Base-by-base conservation (phyloP, 495 filamentous ascomycete genomes). In the Aspergillus avenaceus region DNA sequence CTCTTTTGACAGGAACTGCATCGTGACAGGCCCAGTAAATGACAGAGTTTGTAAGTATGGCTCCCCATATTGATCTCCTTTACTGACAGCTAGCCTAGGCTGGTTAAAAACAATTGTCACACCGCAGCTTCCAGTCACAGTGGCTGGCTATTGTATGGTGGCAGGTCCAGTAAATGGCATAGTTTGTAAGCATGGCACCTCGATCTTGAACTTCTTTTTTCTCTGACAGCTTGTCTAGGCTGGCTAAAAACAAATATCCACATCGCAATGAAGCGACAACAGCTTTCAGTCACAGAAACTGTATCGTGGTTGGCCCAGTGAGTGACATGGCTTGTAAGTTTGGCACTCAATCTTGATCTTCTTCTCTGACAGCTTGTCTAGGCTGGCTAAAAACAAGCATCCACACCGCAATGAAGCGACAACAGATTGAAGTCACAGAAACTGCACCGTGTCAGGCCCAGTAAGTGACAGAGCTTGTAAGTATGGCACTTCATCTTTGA, bases 101-200 rank as follows among this genome's bases (percentile, higher is more conserved):
- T 57, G 54, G 54, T 41, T 53, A 47, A 53, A 47, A 52, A 51
- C n/a, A n/a, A n/a, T n/a, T n/a, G n/a, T n/a, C n/a, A n/a, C n/a
- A n/a, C n/a, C n/a, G n/a, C 2, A 6, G 29, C 5, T 36, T 5
- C n/a, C n/a, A 7, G 32, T 34, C n/a, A 34, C 18, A 14, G 12
- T 3, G 31, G 31, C 5, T 34, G 12, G n/a, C n/a, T n/a, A n/a
- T n/a, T n/a, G n/a, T n/a, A n/a, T n/a, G n/a, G n/a, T n/a, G n/a
- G n/a, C n/a, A n/a, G n/a, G n/a, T n/a, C n/a, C n/a, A n/a, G n/a
- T n/a, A n/a, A n/a, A n/a, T n/a, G n/a, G n/a, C n/a, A n/a, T n/a
- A n/a, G n/a, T n/a, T n/a, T n/a, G n/a, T n/a, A n/a, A n/a, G n/a
- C n/a, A n/a, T n/a, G n/a, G n/a, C n/a, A n/a, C n/a, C n/a, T n/a